Percentiles rank a stretch among this genome's conserved stretches.
These are phyloP conservation scores for Alternaria sp. DNA, from an alignment of 2,329 filamentous ascomycete genomes.

Conservation along the genomic window DNA sequence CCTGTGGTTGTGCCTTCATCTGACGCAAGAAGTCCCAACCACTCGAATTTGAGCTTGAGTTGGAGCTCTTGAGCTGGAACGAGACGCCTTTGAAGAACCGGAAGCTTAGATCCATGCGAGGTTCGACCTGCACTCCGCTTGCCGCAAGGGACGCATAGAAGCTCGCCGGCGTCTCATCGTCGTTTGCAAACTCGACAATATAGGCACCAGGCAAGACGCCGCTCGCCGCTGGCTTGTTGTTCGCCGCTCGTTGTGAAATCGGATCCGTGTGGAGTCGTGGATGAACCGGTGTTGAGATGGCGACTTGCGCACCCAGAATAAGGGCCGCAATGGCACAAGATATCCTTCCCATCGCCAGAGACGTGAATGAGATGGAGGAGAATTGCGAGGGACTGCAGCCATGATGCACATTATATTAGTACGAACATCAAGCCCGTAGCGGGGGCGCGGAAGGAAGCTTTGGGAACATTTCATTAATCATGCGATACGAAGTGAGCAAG, in stretches of 20 bases:
- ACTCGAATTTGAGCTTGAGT: slow-evolving; percentile 14
- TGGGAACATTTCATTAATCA: not conserved
- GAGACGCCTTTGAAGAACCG: slow-evolving; percentile 30
- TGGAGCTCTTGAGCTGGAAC: slow-evolving; percentile 22
- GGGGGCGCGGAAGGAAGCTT: not conserved
- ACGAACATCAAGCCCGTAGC: slow-evolving; percentile 12
- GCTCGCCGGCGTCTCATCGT: slow-evolving; percentile 19
- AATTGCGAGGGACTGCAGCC: not conserved
- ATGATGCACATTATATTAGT: slow-evolving; percentile 7
- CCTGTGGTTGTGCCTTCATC: slow-evolving; percentile 7
- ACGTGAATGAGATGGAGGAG: not conserved
- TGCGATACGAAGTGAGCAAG: too few relatives aligned
- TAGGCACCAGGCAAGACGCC: slow-evolving; percentile 18
- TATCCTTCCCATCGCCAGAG: slow-evolving; percentile 3
- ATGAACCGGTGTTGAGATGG: slow-evolving; percentile 3
- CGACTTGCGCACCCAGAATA: slow-evolving; percentile 11
- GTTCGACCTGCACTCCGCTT: slow-evolving; percentile 21
- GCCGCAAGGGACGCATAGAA: slow-evolving; percentile 25
- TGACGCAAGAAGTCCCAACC: slow-evolving; percentile 1
- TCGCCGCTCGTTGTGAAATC: slow-evolving; percentile 5
- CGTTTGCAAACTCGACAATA: slow-evolving; percentile 31
- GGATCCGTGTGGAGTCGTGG: not conserved
- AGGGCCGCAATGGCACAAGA: slow-evolving; percentile 13
- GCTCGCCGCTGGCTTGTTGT: not conserved
- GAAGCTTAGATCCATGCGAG: slow-evolving; percentile 30